Conservation (phyloP, 805 yeast genomes). For the Wickerhamiella kurtzmanii region DNA sequence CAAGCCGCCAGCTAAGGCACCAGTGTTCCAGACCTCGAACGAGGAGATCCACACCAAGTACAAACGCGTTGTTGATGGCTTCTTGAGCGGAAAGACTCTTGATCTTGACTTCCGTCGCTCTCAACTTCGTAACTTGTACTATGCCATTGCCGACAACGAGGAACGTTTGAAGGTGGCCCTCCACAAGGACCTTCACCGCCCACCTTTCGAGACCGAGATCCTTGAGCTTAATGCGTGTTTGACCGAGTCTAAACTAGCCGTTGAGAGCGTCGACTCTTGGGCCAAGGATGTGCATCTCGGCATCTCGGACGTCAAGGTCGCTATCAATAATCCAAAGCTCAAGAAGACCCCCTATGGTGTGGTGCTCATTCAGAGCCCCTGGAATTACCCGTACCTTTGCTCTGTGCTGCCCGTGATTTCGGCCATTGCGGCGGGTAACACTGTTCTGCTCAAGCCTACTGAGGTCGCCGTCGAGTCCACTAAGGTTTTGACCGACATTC, state of each 20-base stretch:
- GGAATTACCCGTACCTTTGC: constrained; percentile 64
- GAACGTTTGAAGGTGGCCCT: constrained; percentile 46
- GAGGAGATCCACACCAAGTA: constrained; percentile 39
- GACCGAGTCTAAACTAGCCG: constrained; percentile 45
- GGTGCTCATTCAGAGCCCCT: constrained; percentile 62
- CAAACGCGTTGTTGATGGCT: constrained; percentile 30
- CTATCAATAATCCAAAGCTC: constrained; percentile 10
- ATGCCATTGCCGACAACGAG: constrained; percentile 44
- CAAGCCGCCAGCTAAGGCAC: not conserved
- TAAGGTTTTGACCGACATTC: constrained; percentile 38
- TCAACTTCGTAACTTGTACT: constrained; percentile 56
- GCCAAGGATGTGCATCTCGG: constrained; percentile 34
- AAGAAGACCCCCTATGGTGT: constrained; percentile 39
- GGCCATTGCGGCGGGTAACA: constrained; percentile 78
- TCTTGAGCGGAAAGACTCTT: constrained; percentile 34
- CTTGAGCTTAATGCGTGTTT: constrained; percentile 42
- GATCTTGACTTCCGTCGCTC: constrained; percentile 43
- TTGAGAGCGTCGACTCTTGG: constrained; percentile 50
- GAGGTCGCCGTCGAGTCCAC: constrained; percentile 59
- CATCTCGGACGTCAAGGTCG: constrained; percentile 16
- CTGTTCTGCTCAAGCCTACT: constrained; percentile 61
- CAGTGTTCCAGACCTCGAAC: constrained; percentile 12
- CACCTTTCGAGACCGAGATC: constrained; percentile 45
- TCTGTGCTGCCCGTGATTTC: constrained; percentile 55
- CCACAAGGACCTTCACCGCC: constrained; percentile 51